Evolutionary conservation across 2,329 filamentous ascomycete species (phyloP).

Genomic region (Catunica adiposa): DNA sequence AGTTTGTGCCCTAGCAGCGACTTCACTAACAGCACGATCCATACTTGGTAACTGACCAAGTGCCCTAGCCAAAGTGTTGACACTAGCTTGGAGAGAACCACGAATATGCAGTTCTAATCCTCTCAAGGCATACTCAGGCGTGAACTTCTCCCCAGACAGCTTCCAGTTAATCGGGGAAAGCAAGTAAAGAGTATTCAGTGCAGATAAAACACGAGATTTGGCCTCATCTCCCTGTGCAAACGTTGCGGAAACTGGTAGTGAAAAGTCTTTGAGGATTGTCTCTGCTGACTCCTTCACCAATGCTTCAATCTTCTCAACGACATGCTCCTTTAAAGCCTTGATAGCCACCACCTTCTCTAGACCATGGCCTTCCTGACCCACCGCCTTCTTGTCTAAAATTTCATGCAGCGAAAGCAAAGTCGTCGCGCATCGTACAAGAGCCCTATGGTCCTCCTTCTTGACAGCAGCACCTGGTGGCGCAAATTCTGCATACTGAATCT

Average conservation of each 20-base stretch:
- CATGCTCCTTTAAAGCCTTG: conserved; percentile 48
- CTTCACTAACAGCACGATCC: conserved; percentile 65
- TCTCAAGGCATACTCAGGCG: conserved; percentile 56
- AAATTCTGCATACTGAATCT: conserved; percentile 66
- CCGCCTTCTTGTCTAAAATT: conserved; percentile 48
- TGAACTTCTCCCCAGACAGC: conserved; percentile 30
- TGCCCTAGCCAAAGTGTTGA: conserved; percentile 57
- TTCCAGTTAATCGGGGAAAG: conserved; percentile 44
- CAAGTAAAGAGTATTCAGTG: conserved; percentile 61
- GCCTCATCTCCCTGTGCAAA: conserved; percentile 57
- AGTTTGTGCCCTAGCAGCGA: conserved; percentile 74
- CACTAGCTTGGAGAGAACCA: conserved; percentile 60
- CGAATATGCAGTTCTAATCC: conserved; percentile 71
- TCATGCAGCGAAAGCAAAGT: conserved; percentile 62
- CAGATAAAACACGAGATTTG: conserved; percentile 55
- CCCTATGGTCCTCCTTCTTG: conserved; percentile 55
- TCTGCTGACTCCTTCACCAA: conserved; percentile 58
- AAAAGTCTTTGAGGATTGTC: conserved; percentile 69
- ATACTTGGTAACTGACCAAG: conserved; percentile 66
- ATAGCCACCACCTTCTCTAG: conserved; percentile 60
- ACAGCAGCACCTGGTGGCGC: conserved; percentile 24
- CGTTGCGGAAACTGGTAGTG: conserved; percentile 41
- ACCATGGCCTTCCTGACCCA: conserved; percentile 59
- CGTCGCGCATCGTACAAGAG: conserved; percentile 66
- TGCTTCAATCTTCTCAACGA: conserved; percentile 57